phyloP scores from a whole-genome alignment of 129 eudicot genomes.

The Apium graveolens region DNA sequence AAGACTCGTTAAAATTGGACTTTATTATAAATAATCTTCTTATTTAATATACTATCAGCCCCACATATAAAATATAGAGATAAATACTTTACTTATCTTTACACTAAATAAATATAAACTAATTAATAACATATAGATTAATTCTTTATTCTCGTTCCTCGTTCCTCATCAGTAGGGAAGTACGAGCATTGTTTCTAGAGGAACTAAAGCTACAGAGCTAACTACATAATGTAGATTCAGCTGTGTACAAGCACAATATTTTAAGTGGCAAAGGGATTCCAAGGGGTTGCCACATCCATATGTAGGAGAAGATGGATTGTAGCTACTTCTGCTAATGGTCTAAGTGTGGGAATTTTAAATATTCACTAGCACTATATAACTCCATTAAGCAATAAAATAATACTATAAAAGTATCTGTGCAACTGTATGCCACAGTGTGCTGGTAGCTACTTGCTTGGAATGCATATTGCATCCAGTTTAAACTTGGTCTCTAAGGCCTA shows the following conservation, averaged over 20 bases:
- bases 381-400: too few species aligned
- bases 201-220: background rate
- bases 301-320: background rate
- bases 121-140: too few species aligned
- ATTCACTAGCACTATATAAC: background rate
- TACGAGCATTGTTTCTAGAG: background rate
- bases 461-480: background rate
- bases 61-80: too few species aligned
- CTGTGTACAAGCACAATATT: background rate
- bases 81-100: too few species aligned
- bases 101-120: too few species aligned
- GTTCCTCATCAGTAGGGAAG: too few species aligned
- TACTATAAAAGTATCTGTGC: background rate
- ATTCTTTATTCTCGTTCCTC: too few species aligned
- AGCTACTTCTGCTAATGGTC: background rate
- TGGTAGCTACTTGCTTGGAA: background rate
- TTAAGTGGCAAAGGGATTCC: background rate
- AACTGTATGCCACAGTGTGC: background rate
- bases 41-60: too few species aligned
- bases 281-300: background rate
- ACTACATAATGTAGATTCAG: background rate
- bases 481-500: background rate
- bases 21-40: too few species aligned
- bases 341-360: background rate
- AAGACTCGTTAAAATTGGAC: too few species aligned